Evolutionary conservation across 768 basidiomycete species (phyloP), one percentile per base, ranked within the genome.

Genomic region (Gymnopilus dilepis): DNA sequence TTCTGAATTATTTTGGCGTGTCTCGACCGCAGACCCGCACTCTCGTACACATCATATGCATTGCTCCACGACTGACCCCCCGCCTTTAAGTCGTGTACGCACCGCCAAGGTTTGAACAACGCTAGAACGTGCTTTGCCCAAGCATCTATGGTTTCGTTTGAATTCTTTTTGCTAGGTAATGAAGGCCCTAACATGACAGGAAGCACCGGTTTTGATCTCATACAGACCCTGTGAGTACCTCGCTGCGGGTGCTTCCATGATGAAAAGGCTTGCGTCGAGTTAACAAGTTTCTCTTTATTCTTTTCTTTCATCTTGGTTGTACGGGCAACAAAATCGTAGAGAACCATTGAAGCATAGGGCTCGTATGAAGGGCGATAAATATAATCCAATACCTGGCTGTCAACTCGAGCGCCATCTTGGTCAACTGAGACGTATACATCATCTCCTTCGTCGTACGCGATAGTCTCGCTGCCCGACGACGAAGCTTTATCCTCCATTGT

Each of bases 41-140:
- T 17, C n/a, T 21, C 6, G 8, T 26, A n/a, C 30, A 11, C 24
- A 21, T 42, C 6, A 15, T 4, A 60, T 1, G 51, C 37, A 5
- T 53, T 40, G 17, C 15, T 19, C 59, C 59, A 60, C 5, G 13
- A 21, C n/a, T 42, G 22, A 5, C 24, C 4, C 31, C 1, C 4
- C 9, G 2, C 4, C 13, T 45, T 52, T 24, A 60, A 22, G 5
- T 53, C 42, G 7, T 7, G 19, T n/a, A 19, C 8, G 7, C 37
- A 3, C 33, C 59, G 11, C 59, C 59, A 60, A 2, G 59, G 59
- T 24, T 54, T 53, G 13, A 60, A 60, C 4, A 60, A 17, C 3
- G 52, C 6, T 26, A 60, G 31, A 50, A 60, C 43, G 28, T 60
- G 38, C 26, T 38, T 17, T 9, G 59, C 50, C 59, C 59, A 60